Conservation (phyloP, 2,329 filamentous ascomycete species). For the Purpureocillium takamizusanense region DNA sequence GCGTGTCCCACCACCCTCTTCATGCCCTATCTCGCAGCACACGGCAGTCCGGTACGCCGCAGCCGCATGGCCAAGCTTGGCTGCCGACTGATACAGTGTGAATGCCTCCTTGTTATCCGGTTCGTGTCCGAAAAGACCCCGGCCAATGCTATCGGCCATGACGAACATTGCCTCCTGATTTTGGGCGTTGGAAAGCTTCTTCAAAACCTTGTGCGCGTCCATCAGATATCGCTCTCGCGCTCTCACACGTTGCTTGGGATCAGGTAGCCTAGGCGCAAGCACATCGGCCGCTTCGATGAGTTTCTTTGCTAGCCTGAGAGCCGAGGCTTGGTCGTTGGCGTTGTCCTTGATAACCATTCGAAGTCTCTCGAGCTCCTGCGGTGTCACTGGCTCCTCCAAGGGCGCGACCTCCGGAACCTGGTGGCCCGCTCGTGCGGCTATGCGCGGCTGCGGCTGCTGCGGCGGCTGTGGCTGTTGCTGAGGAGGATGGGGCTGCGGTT, state of each 20-base stretch:
- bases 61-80: conserved; percentile 77
- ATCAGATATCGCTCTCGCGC: conserved; percentile 73
- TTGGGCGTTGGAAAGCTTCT: conserved; percentile 68
- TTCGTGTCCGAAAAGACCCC: conserved; percentile 69
- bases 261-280: conserved; percentile 54
- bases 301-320: conserved; percentile 70
- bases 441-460: conserved; percentile 13
- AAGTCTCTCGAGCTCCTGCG: conserved; percentile 67
- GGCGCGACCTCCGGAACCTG: conserved; percentile 1
- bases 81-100: conserved; percentile 83
- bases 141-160: conserved; percentile 80
- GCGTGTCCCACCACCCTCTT: conserved; percentile 87
- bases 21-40: conserved; percentile 91
- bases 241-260: conserved; percentile 65
- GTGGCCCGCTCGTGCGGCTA: conserved; percentile 1
- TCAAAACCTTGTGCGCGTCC: conserved; percentile 84
- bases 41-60: conserved; percentile 92
- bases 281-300: conserved; percentile 77
- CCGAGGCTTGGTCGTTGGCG: conserved; percentile 61
- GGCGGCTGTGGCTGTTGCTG: conserved; percentile 21
- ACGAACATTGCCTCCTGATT: conserved; percentile 89
- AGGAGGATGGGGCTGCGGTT: conserved; percentile 17
- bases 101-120: conserved; percentile 89
- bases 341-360: conserved; percentile 61
- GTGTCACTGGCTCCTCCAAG: conserved; percentile 51